A percentile compares a stretch with the other conserved stretches of the same genome.
These are phyloP conservation scores for Arxiozyma heterogenica DNA, from an alignment of 1,139 yeast species.

Conservation along the genomic window DNA sequence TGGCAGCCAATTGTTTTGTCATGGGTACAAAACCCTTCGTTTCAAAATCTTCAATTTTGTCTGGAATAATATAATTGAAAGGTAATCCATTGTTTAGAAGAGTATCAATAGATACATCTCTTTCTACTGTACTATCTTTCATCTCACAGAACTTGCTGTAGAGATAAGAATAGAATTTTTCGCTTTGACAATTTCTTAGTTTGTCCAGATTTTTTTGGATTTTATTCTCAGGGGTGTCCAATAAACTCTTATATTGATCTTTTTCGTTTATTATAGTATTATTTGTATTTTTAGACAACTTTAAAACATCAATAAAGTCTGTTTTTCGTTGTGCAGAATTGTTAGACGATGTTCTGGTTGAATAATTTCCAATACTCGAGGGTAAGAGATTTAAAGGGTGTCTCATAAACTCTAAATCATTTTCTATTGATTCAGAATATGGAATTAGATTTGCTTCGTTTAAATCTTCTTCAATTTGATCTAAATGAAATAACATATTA, in stretches of 20 bases:
- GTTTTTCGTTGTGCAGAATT: constrained; percentile 8
- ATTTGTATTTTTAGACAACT: neutral
- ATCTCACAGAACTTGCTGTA: neutral
- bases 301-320: constrained; percentile 22
- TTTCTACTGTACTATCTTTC: neutral
- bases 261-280: neutral
- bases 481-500: constrained; percentile 19
- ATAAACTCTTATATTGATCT: neutral
- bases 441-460: constrained; percentile 9
- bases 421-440: neutral
- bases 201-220: constrained; percentile 8
- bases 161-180: constrained; percentile 2
- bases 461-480: constrained; percentile 25
- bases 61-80: constrained; percentile 26
- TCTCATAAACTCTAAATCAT: constrained; percentile 12
- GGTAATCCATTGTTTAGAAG: constrained; percentile 12
- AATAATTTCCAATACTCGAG: constrained; percentile 24
- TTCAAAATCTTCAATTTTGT: constrained; percentile 10
- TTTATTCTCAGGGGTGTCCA: neutral
- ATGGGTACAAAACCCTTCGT: constrained; percentile 7
- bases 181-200: constrained; percentile 7
- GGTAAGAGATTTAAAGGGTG: constrained; percentile 26
- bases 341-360: constrained; percentile 14
- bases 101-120: neutral
- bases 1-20: constrained; percentile 24